Base-by-base conservation (phyloP, 345 rosid genomes). In the Bruguiera parviflora region DNA sequence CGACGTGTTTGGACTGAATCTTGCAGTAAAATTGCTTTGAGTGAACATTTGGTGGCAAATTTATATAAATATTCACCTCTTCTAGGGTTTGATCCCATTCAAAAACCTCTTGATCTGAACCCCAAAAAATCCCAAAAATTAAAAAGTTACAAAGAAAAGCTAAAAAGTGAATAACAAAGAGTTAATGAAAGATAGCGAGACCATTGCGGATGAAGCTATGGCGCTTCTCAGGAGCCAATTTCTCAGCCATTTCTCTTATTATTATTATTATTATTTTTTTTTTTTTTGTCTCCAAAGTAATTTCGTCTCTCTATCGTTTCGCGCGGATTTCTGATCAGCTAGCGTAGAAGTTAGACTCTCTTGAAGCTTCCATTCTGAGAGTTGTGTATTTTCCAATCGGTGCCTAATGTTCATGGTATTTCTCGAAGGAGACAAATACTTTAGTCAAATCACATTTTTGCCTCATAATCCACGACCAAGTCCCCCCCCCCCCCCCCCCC, bases 61-160 rank as follows among this genome's bases (percentile, higher is more conserved):
- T 84, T 58, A 92, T 86, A 78, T 95, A 95, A 61, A 95, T 68
- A 55, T 90, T 92, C 31, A 90, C 90, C 79, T 92, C 98, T 3
- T 92, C 97, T 37, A 92, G 78, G 75, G 91, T 90, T 84, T 92
- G 97, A 82, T 95, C 97, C 99, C 98, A 92, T 65, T 95, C 96
- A 69, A 90, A 92, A 27, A 90, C 96, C 72, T 84, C 85, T 70
- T 88, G 84, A 46, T 84, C 98, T 90, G 68, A 64, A 66, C 16
- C 58, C 29, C 28, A 4, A 55, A 25, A 51, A 25, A 9, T 9
- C 0, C 47, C 24, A n/a, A 1, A 53, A 55, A 27, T n/a, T n/a
- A 29, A 19, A 53, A 60, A 58, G 55, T 32, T 11, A 27, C 27
- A 56, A 9, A 39, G 22, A 53, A 58, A 21, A 6, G 3, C 39